phyloP scores from a whole-genome alignment of 1,139 yeast species.

The Geotrichum aggregatum region DNA sequence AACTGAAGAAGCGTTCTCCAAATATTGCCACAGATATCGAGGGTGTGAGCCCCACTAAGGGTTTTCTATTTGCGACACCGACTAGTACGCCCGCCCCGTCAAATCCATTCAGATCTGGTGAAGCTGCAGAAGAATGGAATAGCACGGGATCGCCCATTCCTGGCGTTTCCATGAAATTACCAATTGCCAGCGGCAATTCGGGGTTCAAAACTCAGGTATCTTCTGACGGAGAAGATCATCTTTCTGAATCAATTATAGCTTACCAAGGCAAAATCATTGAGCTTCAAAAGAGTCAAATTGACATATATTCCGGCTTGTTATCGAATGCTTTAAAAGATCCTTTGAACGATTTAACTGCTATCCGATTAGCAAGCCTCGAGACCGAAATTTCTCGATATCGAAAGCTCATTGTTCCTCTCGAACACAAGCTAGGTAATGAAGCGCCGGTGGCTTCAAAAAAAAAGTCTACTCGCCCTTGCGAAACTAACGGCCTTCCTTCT shows the following conservation, averaged over 20 bases:
- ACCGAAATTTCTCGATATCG: slow-evolving; percentile 10
- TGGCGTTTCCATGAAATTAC: neutral
- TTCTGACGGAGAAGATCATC: slow-evolving; percentile 4
- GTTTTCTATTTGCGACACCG: neutral
- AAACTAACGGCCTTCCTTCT: neutral
- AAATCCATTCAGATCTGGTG: neutral
- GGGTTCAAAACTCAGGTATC: neutral
- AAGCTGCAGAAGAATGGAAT: neutral
- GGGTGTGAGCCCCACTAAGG: neutral
- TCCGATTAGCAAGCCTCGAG: slow-evolving; percentile 6
- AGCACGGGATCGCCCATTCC: neutral
- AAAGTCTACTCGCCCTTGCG: neutral
- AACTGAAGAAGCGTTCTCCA: neutral
- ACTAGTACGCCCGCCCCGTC: neutral
- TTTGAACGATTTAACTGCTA: neutral
- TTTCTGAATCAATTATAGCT: slow-evolving; percentile 5
- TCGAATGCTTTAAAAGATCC: neutral
- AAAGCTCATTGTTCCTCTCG: neutral
- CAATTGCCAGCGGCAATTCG: neutral
- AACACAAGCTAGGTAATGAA: neutral
- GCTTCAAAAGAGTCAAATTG: slow-evolving; percentile 12
- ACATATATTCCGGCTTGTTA: neutral
- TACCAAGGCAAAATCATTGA: slow-evolving; percentile 16
- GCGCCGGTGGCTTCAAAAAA: neutral
- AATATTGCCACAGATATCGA: neutral